Conservation (phyloP, 129 eudicot genomes). For the Artemisia argyi region DNA sequence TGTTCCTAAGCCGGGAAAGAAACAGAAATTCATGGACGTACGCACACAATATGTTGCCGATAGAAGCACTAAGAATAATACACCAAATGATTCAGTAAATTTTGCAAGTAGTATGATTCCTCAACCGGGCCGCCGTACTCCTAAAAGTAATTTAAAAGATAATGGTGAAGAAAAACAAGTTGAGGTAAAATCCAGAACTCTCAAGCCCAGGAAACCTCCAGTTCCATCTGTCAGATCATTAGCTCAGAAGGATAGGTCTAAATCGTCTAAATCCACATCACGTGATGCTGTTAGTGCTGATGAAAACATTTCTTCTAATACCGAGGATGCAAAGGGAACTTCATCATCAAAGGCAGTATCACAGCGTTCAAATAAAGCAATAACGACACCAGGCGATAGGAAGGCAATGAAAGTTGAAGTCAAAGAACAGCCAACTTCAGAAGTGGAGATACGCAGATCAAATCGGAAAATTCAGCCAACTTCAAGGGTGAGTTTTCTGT, state of each 20-base stretch:
- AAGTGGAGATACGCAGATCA: constrained; percentile 81
- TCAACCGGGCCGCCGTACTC: constrained; percentile 43
- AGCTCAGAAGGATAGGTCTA: constrained; percentile 41
- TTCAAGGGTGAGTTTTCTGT: constrained; percentile 61
- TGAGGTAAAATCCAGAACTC: constrained; percentile 46
- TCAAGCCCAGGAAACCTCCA: constrained; percentile 52
- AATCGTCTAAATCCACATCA: constrained; percentile 32
- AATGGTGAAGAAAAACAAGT: constrained; percentile 66
- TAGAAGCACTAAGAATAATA: constrained; percentile 37
- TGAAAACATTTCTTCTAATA: constrained; percentile 35
- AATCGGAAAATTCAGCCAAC: constrained; percentile 94
- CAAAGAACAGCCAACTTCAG: constrained; percentile 46
- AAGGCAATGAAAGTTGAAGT: constrained; percentile 45
- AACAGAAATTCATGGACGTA: constrained; percentile 89
- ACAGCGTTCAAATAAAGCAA: constrained; percentile 52
- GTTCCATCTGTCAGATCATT: constrained; percentile 46
- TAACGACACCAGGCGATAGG: constrained; percentile 35
- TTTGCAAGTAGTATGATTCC: constrained; percentile 23
- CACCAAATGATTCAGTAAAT: constrained; percentile 44
- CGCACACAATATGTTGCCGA: constrained; percentile 75
- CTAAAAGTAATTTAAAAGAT: constrained; percentile 33
- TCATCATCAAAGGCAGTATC: constrained; percentile 34
- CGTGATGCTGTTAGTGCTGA: constrained; percentile 35
- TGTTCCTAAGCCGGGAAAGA: constrained; percentile 96
- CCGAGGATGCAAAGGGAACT: constrained; percentile 45